Evolutionary conservation across 176 grass and related monocot species (phyloP).

Genomic region (Tillandsia fasciculata): DNA sequence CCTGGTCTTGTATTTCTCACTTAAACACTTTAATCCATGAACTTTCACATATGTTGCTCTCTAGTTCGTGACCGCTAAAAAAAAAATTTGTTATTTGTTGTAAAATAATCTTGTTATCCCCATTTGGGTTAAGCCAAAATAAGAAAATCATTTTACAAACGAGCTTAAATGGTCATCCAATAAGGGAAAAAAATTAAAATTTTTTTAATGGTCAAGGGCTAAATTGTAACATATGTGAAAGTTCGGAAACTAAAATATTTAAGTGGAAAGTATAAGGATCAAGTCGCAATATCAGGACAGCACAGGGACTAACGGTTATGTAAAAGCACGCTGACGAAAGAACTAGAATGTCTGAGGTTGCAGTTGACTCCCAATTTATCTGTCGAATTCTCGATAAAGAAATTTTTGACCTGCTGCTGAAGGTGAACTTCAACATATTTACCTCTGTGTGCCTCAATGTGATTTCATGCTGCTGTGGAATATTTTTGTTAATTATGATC

Average conservation of each 20-base stretch:
- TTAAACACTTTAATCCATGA: no score
- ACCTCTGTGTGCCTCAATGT: neutral
- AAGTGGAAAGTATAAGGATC: neutral
- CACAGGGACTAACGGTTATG: neutral
- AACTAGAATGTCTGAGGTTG: neutral
- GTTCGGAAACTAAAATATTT: no score
- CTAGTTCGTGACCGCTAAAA: no score
- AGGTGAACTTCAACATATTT: neutral
- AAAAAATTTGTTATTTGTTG: no score
- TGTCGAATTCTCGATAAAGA: neutral
- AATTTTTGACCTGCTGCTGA: conserved; percentile 3
- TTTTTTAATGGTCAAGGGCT: neutral
- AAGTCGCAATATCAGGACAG: neutral
- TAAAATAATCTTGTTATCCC: no score
- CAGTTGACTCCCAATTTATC: neutral
- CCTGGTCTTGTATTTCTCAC: no score
- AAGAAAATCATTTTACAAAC: no score
- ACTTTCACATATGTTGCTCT: no score
- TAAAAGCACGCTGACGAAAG: neutral
- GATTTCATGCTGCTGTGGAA: neutral
- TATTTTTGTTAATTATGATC: neutral
- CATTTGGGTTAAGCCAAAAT: no score
- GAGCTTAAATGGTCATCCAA: no score
- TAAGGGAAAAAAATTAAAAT: neutral
- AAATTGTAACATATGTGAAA: neutral